phyloP scores from a whole-genome alignment of 108 stramenopile genomes.

The Cyclotella cryptica region DNA sequence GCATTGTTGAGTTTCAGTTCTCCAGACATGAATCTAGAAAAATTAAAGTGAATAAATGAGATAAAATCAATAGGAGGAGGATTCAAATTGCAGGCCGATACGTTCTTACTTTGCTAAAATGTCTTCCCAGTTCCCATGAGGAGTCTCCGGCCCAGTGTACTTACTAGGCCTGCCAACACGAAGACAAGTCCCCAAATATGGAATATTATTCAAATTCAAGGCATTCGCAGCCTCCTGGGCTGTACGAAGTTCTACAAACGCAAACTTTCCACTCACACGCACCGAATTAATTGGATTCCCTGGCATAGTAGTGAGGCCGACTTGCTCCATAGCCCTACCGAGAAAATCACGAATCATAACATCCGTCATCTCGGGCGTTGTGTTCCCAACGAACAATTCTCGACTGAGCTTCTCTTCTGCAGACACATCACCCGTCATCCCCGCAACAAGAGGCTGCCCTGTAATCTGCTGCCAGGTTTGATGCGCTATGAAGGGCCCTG shows the following conservation, averaged over 20 bases:
- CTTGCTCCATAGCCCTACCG: slow-evolving; percentile 88
- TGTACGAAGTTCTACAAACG: slow-evolving; percentile 90
- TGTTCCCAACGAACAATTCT: slow-evolving; percentile 95
- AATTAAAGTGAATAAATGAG: not conserved
- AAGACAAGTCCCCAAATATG: slow-evolving; percentile 88
- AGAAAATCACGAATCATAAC: slow-evolving; percentile 83
- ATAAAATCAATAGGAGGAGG: not conserved
- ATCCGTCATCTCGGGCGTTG: slow-evolving; percentile 94
- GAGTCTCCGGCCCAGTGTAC: slow-evolving; percentile 87
- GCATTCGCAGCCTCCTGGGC: slow-evolving; percentile 90
- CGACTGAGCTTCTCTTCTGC: slow-evolving; percentile 85
- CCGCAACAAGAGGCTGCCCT: slow-evolving; percentile 73
- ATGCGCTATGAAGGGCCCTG: slow-evolving; percentile 68
- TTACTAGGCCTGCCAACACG: slow-evolving; percentile 92
- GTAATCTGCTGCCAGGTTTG: slow-evolving; percentile 93
- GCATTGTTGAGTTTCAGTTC: slow-evolving; percentile 65
- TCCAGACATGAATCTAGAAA: slow-evolving; percentile 73
- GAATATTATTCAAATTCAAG: slow-evolving; percentile 94
- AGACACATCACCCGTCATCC: slow-evolving; percentile 56
- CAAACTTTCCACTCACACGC: slow-evolving; percentile 92
- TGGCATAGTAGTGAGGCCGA: slow-evolving; percentile 76
- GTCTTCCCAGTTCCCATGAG: slow-evolving; percentile 95
- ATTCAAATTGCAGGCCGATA: not conserved
- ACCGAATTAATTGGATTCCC: slow-evolving; percentile 90
- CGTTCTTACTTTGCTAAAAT: slow-evolving; percentile 84